phyloP scores from a whole-genome alignment of 768 basidiomycete species.

The Pleurotus tuoliensis region DNA sequence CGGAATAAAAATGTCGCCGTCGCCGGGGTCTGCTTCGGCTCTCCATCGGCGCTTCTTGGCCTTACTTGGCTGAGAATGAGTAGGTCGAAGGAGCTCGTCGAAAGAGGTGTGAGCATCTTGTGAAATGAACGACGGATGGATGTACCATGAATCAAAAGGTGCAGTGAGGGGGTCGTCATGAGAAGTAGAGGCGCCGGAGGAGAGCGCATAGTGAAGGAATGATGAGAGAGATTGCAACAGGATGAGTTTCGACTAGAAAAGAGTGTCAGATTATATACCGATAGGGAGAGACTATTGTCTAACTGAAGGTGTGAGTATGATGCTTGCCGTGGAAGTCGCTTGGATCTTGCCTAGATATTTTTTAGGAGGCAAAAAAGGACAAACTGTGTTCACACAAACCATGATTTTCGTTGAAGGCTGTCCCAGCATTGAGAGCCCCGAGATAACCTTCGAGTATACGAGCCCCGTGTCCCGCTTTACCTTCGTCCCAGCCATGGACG shows the following conservation, averaged over 20 bases:
- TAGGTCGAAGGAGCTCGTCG: constrained; percentile 38
- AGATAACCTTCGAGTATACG: constrained; percentile 78
- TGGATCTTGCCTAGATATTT: constrained; percentile 29
- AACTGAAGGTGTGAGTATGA: constrained; percentile 63
- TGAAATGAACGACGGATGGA: constrained; percentile 55
- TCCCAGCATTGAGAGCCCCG: constrained; percentile 69
- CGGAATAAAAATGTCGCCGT: constrained; percentile 8
- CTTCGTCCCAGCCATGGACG: constrained; percentile 62
- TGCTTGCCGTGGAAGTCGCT: constrained; percentile 61
- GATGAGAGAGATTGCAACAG: constrained; percentile 67
- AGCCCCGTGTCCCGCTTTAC: constrained; percentile 47
- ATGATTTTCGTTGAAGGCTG: constrained; percentile 53
- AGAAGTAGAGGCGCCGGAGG: constrained; percentile 10
- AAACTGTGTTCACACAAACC: constrained; percentile 30
- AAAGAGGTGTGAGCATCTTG: constrained; percentile 50
- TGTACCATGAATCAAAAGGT: constrained; percentile 56
- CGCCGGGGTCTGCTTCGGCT: constrained; percentile 30
- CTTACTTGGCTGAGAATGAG: constrained; percentile 2
- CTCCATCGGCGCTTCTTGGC: constrained; percentile 24
- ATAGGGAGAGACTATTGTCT: constrained; percentile 15
- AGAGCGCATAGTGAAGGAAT: constrained; percentile 55
- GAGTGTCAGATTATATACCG: constrained; percentile 3
- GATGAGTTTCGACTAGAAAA: constrained; percentile 68
- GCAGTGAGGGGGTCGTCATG: constrained; percentile 15
- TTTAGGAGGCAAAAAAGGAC: not conserved